A percentile compares a stretch with the other conserved stretches of the same genome.
These are phyloP conservation scores for Papiliotrema nemorosa DNA, from an alignment of 1,284 basidiomycete genomes.

Conservation along the genomic window DNA sequence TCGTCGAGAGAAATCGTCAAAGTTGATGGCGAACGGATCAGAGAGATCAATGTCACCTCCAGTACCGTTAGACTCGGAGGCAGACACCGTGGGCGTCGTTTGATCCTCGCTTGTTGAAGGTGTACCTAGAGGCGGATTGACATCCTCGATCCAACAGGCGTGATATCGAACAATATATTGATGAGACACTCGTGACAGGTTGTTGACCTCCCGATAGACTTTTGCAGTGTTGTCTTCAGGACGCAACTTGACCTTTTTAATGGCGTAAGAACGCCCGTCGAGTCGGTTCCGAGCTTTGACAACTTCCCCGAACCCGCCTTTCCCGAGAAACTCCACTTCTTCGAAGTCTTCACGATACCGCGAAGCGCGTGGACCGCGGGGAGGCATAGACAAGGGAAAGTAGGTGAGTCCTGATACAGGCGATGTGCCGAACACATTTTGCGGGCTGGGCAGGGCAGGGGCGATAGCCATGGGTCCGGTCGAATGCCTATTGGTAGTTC, in stretches of 20 bases:
- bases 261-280: constrained; percentile 50
- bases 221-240: constrained; percentile 75
- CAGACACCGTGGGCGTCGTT: constrained; percentile 3
- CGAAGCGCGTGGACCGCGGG: constrained; percentile 23
- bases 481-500: background rate
- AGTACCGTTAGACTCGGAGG: background rate
- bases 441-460: constrained; percentile 3
- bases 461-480: background rate
- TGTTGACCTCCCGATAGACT: constrained; percentile 88
- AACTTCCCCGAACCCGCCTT: constrained; percentile 88
- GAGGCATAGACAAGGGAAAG: constrained; percentile 19
- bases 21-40: constrained; percentile 42
- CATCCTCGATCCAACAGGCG: constrained; percentile 47
- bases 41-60: background rate
- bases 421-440: constrained; percentile 26
- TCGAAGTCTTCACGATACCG: constrained; percentile 49
- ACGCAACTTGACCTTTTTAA: constrained; percentile 78
- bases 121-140: constrained; percentile 19
- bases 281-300: constrained; percentile 85
- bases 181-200: constrained; percentile 79
- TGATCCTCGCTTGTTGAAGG: constrained; percentile 9
- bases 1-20: constrained; percentile 37
- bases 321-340: constrained; percentile 58
- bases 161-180: constrained; percentile 83
- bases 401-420: constrained; percentile 17